Evolutionary conservation across 805 yeast species (phyloP), one percentile per base, ranked within the genome.

Genomic region (Spathaspora boniae): DNA sequence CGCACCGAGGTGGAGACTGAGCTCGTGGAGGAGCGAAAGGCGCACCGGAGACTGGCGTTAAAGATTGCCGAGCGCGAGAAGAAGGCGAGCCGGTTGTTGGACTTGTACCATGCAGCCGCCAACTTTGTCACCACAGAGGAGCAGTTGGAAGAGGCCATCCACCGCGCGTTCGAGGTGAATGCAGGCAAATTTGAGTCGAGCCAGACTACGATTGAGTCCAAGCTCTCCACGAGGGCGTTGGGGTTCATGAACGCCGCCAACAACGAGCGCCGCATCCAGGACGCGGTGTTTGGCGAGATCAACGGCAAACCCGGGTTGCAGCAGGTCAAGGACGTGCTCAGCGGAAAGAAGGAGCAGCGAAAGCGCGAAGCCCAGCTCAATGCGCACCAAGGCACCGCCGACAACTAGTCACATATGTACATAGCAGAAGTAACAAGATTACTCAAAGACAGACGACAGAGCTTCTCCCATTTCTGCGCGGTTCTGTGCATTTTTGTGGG

Each of bases 61-160:
- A 79, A 79, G 47, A 68, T 82, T 40, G 63, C 61, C 33, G 69
- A 68, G 4, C 70, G 76, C 45, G 77, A 75, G 43, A 58, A 62
- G 29, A 73, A 73, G 47, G 77, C 88, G 11, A 64, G 64, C 26
- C 65, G 73, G 31, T 60, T 88, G 31, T 62, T 89, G 41, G 82
- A 76, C 45, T 69, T 89, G 36, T 87, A 85, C 58, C 86, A 86
- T 50, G 74, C 80, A 2, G 65, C 91, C 1, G 70, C 74, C 18
- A 67, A 72, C 29, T 88, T 78, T 60, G 84, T 87, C 47, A 76
- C 86, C 26, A 81, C 81, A 20, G 95, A 84, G 57, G 74, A 69
- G 33, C 78, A 78, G 55, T 68, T 84, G 41, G 74, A 72, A 28
- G 62, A 58, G 15, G 76, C 80, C 34, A 74, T 84, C 28, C 74